A percentile compares a stretch with the other conserved stretches of the same genome.
phyloP scores from a whole-genome alignment of 2,329 filamentous ascomycete genomes.

The Monilinia laxa region DNA sequence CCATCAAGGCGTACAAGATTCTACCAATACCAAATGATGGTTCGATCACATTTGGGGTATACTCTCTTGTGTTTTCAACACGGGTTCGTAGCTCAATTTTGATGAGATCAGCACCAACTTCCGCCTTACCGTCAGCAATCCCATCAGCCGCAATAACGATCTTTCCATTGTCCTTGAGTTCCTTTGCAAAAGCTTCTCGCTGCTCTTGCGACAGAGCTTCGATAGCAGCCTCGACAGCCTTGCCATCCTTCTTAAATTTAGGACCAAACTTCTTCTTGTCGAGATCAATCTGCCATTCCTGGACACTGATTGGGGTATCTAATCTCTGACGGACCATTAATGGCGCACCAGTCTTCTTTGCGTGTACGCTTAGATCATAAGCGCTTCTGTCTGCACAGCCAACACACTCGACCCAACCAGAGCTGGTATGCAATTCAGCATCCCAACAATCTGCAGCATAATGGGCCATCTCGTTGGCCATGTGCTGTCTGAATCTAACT shows the following conservation, averaged over 20 bases:
- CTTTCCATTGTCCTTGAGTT: constrained; percentile 71
- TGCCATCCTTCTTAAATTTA: constrained; percentile 91
- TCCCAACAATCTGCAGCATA: constrained; percentile 99
- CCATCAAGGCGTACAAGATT: constrained; percentile 88
- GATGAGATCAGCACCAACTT: constrained; percentile 76
- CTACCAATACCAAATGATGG: constrained; percentile 96
- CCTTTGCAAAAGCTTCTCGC: constrained; percentile 74
- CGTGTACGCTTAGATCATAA: constrained; percentile 89
- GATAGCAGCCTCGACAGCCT: constrained; percentile 77
- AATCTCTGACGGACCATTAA: constrained; percentile 82
- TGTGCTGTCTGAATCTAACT: constrained; percentile 95
- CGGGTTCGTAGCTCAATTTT: constrained; percentile 81
- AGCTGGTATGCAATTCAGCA: constrained; percentile 85
- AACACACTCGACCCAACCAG: constrained; percentile 98
- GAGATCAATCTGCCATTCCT: constrained; percentile 85
- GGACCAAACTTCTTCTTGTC: constrained; percentile 97
- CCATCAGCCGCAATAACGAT: constrained; percentile 72
- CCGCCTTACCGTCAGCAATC: constrained; percentile 68
- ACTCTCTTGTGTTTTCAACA: constrained; percentile 82
- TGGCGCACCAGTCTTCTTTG: constrained; percentile 85
- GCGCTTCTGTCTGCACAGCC: constrained; percentile 94
- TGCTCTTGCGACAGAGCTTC: constrained; percentile 69
- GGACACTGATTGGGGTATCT: constrained; percentile 72
- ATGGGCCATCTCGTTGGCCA: constrained; percentile 88
- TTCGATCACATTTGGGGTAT: constrained; percentile 94